Evolutionary conservation across 75 land plant species (phyloP), one percentile per base, ranked within the genome.

Genomic region (Sequoia sempervirens): DNA sequence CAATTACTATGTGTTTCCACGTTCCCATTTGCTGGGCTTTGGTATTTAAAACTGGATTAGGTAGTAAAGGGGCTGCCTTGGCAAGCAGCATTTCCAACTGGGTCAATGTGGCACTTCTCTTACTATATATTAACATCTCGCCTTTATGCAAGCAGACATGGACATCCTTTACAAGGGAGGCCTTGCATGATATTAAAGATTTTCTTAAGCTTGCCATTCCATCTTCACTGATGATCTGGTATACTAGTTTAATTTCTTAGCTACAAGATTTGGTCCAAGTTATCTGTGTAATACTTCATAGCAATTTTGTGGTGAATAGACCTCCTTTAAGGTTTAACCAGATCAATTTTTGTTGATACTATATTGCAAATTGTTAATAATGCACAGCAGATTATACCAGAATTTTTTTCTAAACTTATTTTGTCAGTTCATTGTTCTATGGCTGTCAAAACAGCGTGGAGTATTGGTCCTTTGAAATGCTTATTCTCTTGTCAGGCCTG

Each of bases 201-300:
- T 93, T 93, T 84, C 61, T 95, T 13, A 88, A 47, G 82, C 92
- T 96, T 70, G 99, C 96, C 2, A 64, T 92, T 81, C 95, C 97
- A 56, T 93, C 97, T 20, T 90, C 91, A 20, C 45, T 89, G 28
- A 96, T 96, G 99, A 83, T 95, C 32, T 96, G 98, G 97, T 96
- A 92, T 53, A 18, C 7, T 34, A 80, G 3, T 32, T 32, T 28
- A 26, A 13, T 52, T 34, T 17, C 38, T 80, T 80, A 34, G 37
- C 8, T 53, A 2, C 37, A 34, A 61, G 54, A 4, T 80, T 36
- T 53, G 17, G 37, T 50, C 32, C 9, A 52, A 8, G 28, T 52
- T 80, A 80, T 28, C 30, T 34, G 32, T 6, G 56, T 18, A 52
- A 32, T 53, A 8, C 20, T 80, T 80, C 10, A 61, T 61, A 61